Evolutionary conservation across 108 stramenopile species (phyloP), one percentile per base, ranked within the genome.

Genomic region (Cyclotella sp.): DNA sequence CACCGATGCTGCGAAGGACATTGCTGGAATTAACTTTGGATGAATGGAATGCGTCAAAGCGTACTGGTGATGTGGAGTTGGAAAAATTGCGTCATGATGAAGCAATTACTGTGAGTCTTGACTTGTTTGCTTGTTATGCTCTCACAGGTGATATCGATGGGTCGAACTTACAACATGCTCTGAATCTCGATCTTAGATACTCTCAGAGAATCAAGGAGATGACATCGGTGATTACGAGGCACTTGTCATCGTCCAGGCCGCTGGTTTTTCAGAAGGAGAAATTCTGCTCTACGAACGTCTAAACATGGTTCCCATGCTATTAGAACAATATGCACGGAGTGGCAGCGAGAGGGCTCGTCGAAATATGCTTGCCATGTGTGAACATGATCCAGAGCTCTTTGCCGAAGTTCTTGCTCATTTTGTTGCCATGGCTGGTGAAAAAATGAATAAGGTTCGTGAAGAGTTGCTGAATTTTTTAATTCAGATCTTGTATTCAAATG

Each of bases 141-240:
- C 18, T 34, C 6, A 6, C 34, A 49, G 1, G 3, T n/a, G 47
- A 49, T n/a, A 9, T 9, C 9, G 47, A n/a, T n/a, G 47, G 3
- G 47, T n/a, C n/a, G 3, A n/a, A 49, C n/a, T 49, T 16, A 49
- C 15, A 49, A 7, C 18, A 27, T 55, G 55, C 59, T 82, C 86
- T 14, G 63, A 87, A 64, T 87, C 83, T 9, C 77, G 86, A 28
- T 69, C 78, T 16, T 85, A 92, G 76, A 68, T 82, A 63, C 55
- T 82, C 46, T 84, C 79, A 3, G 83, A 76, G 13, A 69, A 65
- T 22, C 78, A 80, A 34, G 60, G 57, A 18, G 78, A 79, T 30
- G 94, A 92, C 24, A 90, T 93, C 42, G 92, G 91, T 26, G 94
- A 92, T 59, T 89, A 89, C 59, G 91, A 95, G 72, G 91, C 94